phyloP scores from a whole-genome alignment of 2,329 filamentous ascomycete species.

The Aspergillus quadrilineatus region DNA sequence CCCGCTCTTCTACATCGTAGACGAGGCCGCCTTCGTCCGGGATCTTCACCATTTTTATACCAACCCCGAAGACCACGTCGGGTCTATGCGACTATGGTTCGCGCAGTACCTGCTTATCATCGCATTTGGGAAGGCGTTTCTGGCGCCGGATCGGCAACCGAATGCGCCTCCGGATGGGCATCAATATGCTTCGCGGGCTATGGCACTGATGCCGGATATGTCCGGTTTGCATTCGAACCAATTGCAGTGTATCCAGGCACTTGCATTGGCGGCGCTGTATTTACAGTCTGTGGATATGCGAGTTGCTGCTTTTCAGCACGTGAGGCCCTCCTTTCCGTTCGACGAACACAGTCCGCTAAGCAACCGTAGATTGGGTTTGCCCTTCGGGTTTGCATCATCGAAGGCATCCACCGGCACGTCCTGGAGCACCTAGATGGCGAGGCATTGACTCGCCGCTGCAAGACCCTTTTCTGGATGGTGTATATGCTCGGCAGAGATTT shows the following conservation, averaged over 20 bases:
- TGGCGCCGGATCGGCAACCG: slow-evolving; percentile 35
- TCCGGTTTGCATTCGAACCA: slow-evolving; percentile 31
- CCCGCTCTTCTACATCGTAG: slow-evolving; percentile 56
- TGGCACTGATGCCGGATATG: slow-evolving; percentile 42
- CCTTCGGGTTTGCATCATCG: slow-evolving; percentile 28
- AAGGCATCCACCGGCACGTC: slow-evolving; percentile 30
- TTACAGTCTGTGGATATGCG: slow-evolving; percentile 45
- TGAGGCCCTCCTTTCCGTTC: slow-evolving; percentile 21
- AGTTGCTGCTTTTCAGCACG: slow-evolving; percentile 41
- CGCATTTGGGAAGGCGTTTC: slow-evolving; percentile 57
- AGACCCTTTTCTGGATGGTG: slow-evolving; percentile 30
- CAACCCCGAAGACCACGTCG: slow-evolving; percentile 28
- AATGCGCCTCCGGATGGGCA: slow-evolving; percentile 34
- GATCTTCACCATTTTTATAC: slow-evolving; percentile 45
- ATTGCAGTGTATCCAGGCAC: slow-evolving; percentile 33
- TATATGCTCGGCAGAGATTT: slow-evolving; percentile 33
- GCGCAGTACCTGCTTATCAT: slow-evolving; percentile 56
- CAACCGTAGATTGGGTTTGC: slow-evolving; percentile 26
- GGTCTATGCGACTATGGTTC: slow-evolving; percentile 47
- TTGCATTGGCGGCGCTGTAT: slow-evolving; percentile 39
- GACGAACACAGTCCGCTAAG: neutral
- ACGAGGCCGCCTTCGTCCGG: slow-evolving; percentile 47
- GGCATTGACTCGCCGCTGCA: slow-evolving; percentile 21
- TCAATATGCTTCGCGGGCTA: slow-evolving; percentile 41
- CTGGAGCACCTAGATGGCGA: slow-evolving; percentile 24